A percentile compares a stretch with the other conserved stretches of the same genome.
Evolutionary conservation across 305 asterid species (phyloP).

Genomic region (Stenogyne calaminthoides): DNA sequence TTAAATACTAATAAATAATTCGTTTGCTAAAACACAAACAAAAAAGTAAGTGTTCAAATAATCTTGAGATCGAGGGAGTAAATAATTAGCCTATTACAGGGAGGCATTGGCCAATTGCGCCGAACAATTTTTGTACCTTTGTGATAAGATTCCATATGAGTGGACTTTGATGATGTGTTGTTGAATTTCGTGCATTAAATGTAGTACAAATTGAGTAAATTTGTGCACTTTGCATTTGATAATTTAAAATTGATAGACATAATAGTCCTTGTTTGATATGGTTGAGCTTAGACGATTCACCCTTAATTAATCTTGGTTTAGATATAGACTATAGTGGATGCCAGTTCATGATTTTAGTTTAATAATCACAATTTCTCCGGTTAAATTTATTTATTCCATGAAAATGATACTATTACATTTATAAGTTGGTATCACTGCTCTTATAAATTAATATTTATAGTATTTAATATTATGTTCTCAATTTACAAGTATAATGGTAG

Average conservation of each 20-base stretch:
- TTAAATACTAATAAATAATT: too few species aligned
- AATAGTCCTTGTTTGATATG: background rate
- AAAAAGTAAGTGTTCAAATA: too few species aligned
- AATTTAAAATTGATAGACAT: background rate
- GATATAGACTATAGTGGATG: too few species aligned
- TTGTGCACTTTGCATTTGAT: background rate
- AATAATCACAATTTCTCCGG: too few species aligned
- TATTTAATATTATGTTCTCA: too few species aligned
- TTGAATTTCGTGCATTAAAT: background rate
- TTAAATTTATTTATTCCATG: too few species aligned
- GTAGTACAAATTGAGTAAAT: background rate
- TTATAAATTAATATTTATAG: too few species aligned
- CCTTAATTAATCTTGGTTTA: background rate
- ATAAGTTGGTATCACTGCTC: too few species aligned
- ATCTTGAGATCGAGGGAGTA: background rate
- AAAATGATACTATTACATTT: too few species aligned
- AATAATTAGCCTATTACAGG: background rate
- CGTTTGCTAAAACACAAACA: too few species aligned
- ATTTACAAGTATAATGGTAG: too few species aligned
- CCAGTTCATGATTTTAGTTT: background rate
- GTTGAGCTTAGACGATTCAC: background rate
- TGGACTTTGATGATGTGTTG: conserved; percentile 3
- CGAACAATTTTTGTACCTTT: background rate
- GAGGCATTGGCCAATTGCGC: background rate
- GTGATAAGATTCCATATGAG: conserved; percentile 11